Conservation (phyloP, 768 basidiomycete species). For the Lenzites betulinus region DNA sequence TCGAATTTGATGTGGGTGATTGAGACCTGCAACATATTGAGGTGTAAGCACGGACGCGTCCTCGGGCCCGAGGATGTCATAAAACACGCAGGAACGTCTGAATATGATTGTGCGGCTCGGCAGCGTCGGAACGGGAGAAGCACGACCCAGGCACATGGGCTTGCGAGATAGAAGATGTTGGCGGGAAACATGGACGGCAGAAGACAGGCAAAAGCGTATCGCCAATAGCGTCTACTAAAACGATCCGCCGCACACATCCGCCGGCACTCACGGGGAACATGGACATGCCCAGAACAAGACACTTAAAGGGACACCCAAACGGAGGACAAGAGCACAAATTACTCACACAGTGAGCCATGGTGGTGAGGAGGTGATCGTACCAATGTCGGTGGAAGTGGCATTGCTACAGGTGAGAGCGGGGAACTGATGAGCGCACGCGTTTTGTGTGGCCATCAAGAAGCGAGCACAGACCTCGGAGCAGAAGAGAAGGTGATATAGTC, state of each 20-base stretch:
- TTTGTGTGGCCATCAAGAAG: neutral
- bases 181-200: neutral
- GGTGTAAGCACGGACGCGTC: neutral
- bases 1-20: neutral
- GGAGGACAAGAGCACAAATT: neutral
- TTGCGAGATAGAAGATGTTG: neutral
- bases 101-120: neutral
- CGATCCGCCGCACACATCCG: no score
- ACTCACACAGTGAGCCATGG: conserved; percentile 14
- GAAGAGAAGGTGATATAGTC: conserved; percentile 31
- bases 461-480: conserved; percentile 2
- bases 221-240: no score
- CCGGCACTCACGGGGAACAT: no score
- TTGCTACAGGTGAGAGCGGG: neutral
- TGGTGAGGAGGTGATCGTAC: conserved; percentile 11
- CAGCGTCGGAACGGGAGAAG: neutral
- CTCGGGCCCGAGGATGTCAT: neutral
- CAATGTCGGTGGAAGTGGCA: conserved; percentile 1
- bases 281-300: neutral
- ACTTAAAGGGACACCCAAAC: neutral
- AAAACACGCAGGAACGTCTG: neutral
- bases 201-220: neutral
- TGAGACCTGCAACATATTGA: neutral
- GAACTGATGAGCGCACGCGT: neutral
- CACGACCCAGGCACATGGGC: neutral